Conservation (phyloP, 2,329 filamentous ascomycete species). For the Hypoxylon sp. region DNA sequence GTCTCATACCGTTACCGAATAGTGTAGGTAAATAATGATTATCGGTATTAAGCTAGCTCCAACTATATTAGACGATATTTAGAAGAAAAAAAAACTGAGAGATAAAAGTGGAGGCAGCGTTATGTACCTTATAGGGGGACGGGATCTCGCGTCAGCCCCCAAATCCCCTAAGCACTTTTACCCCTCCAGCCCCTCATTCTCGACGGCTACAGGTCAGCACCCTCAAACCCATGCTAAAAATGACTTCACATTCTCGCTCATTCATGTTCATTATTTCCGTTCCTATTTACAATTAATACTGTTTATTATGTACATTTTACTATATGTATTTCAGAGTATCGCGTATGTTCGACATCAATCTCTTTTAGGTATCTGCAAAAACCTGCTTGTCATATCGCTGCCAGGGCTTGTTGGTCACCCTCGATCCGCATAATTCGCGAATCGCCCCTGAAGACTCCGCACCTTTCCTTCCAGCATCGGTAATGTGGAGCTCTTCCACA, state of each 20-base stretch:
- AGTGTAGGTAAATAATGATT: too few relatives aligned
- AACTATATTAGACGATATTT: too few relatives aligned
- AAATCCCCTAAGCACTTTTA: neutral
- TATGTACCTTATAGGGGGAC: neutral
- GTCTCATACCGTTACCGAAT: too few relatives aligned
- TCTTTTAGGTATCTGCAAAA: neutral
- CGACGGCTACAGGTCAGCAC: too few relatives aligned
- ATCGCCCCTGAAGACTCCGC: neutral
- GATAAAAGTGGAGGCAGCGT: too few relatives aligned
- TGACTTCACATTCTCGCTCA: neutral
- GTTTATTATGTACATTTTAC: neutral
- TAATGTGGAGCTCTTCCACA: conserved; percentile 7
- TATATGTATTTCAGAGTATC: neutral
- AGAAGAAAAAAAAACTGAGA: too few relatives aligned
- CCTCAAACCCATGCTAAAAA: neutral
- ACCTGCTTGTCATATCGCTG: neutral
- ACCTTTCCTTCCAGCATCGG: conserved; percentile 2
- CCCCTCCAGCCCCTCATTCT: too few relatives aligned
- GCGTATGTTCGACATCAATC: neutral
- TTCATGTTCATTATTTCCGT: neutral
- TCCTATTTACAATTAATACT: too few relatives aligned
- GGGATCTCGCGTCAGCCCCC: too few relatives aligned
- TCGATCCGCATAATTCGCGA: conserved; percentile 1
- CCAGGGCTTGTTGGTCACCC: neutral
- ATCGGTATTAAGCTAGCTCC: too few relatives aligned